Evolutionary conservation across 1,139 yeast genomes (phyloP).

Genomic region (Scheffersomyces quercinus): DNA sequence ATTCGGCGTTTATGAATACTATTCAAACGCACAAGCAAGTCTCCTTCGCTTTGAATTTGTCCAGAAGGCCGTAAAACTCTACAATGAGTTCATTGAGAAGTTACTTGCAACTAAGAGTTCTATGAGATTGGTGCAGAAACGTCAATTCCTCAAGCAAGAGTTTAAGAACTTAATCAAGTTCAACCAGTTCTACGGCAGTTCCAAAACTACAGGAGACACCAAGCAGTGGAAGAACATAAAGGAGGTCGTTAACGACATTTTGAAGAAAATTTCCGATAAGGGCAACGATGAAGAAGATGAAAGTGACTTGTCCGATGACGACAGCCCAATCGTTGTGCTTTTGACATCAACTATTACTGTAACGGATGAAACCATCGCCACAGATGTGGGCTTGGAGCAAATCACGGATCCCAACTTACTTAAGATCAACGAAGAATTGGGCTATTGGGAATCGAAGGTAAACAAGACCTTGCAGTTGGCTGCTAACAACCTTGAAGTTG

Average conservation of each 20-base stretch:
- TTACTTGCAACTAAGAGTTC: conserved; percentile 7
- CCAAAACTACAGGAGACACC: conserved; percentile 8
- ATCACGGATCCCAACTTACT: conserved; percentile 5
- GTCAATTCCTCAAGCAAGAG: conserved; percentile 27
- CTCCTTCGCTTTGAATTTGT: not conserved
- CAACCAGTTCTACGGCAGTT: conserved; percentile 15
- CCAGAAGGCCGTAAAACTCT: not conserved
- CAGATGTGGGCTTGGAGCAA: conserved; percentile 8
- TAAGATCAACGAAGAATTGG: conserved; percentile 28
- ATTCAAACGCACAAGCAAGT: not conserved
- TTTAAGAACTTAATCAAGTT: conserved; percentile 26
- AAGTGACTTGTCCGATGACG: conserved; percentile 7
- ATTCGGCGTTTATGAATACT: not conserved
- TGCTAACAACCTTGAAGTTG: conserved; percentile 36
- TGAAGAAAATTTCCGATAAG: conserved; percentile 14
- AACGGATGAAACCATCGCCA: conserved; percentile 10
- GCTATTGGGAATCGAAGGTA: conserved; percentile 36
- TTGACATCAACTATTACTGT: conserved; percentile 34
- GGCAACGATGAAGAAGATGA: conserved; percentile 7
- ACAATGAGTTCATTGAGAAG: conserved; percentile 1
- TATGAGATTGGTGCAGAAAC: conserved; percentile 13
- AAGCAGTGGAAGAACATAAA: conserved; percentile 14
- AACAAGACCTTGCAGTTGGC: conserved; percentile 47
- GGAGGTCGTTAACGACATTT: conserved; percentile 24
- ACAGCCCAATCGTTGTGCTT: conserved; percentile 24